These are phyloP conservation scores for Lactarius akahatsu DNA, from an alignment of 768 basidiomycete genomes.

Conservation along the genomic window DNA sequence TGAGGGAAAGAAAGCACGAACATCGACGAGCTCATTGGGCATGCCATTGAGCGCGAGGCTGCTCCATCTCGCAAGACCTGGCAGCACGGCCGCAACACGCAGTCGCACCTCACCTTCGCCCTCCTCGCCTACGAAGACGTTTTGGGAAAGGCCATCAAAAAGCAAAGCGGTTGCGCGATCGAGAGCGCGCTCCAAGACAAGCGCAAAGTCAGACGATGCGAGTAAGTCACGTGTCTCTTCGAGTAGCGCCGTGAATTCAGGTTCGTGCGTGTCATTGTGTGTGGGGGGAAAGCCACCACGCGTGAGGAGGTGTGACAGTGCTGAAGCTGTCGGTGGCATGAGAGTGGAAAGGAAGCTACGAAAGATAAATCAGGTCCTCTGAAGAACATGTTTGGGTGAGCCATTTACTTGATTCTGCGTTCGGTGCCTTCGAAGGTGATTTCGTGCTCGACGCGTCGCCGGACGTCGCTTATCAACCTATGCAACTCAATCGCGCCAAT, in stretches of 20 bases:
- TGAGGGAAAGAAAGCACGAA: slow-evolving; percentile 41
- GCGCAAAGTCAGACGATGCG: slow-evolving; percentile 64
- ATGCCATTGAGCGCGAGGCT: slow-evolving; percentile 61
- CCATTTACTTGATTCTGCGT: slow-evolving; percentile 52
- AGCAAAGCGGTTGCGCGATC: slow-evolving; percentile 67
- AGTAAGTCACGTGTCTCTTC: slow-evolving; percentile 66
- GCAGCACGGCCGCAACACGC: slow-evolving; percentile 76
- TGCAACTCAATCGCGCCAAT: slow-evolving; percentile 69
- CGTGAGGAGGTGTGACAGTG: slow-evolving; percentile 63
- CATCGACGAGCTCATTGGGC: slow-evolving; percentile 83
- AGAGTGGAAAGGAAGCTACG: slow-evolving; percentile 70
- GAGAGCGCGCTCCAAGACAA: slow-evolving; percentile 70
- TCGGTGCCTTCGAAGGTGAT: slow-evolving; percentile 59
- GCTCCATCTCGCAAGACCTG: slow-evolving; percentile 78
- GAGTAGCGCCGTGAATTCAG: slow-evolving; percentile 62
- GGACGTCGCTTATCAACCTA: slow-evolving; percentile 66
- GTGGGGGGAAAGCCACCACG: slow-evolving; percentile 55
- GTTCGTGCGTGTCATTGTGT: slow-evolving; percentile 40
- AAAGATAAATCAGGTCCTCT: slow-evolving; percentile 12
- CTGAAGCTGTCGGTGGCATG: slow-evolving; percentile 71
- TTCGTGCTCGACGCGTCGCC: slow-evolving; percentile 74
- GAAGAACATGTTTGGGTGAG: slow-evolving; percentile 7
- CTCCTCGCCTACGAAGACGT: slow-evolving; percentile 52
- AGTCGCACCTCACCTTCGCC: slow-evolving; percentile 47
- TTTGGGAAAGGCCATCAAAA: slow-evolving; percentile 59